Evolutionary conservation across 768 basidiomycete genomes (phyloP).

Genomic region (Lactarius indigo): DNA sequence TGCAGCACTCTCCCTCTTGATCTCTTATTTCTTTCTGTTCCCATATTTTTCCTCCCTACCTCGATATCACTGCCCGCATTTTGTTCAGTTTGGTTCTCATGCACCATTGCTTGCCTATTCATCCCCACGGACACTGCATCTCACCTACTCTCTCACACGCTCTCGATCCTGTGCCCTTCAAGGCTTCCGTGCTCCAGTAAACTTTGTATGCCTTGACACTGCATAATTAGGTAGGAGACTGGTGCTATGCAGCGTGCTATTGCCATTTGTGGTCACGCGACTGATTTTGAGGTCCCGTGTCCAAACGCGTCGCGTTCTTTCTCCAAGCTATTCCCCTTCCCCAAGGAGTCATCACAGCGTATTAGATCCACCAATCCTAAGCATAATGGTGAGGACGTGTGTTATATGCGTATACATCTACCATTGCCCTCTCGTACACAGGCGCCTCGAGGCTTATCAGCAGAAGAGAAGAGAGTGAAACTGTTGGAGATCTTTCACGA

Average conservation of each 20-base stretch:
- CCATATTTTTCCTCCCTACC: not conserved
- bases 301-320: not conserved
- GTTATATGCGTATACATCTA: slow-evolving; percentile 10
- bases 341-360: not conserved
- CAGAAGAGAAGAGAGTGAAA: slow-evolving; percentile 86
- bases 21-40: not conserved
- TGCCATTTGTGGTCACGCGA: slow-evolving; percentile 11
- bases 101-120: slow-evolving; percentile 12
- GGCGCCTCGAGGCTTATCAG: slow-evolving; percentile 59
- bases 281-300: not conserved
- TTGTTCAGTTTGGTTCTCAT: slow-evolving; percentile 28
- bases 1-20: slow-evolving; percentile 7
- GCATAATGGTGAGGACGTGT: slow-evolving; percentile 1
- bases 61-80: not conserved
- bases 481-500: slow-evolving; percentile 93
- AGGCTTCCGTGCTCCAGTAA: slow-evolving; percentile 8
- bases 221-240: slow-evolving; percentile 14
- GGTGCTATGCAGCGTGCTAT: not conserved
- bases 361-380: not conserved
- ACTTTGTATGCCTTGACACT: slow-evolving; percentile 20
- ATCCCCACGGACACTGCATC: slow-evolving; percentile 16
- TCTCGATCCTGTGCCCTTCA: slow-evolving; percentile 3
- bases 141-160: slow-evolving; percentile 14
- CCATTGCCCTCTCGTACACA: not conserved
- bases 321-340: not conserved